Percentiles rank a stretch among this genome's conserved stretches.
Evolutionary conservation across 257 asterid species (phyloP).

Genomic region (Solanum dulcamara): DNA sequence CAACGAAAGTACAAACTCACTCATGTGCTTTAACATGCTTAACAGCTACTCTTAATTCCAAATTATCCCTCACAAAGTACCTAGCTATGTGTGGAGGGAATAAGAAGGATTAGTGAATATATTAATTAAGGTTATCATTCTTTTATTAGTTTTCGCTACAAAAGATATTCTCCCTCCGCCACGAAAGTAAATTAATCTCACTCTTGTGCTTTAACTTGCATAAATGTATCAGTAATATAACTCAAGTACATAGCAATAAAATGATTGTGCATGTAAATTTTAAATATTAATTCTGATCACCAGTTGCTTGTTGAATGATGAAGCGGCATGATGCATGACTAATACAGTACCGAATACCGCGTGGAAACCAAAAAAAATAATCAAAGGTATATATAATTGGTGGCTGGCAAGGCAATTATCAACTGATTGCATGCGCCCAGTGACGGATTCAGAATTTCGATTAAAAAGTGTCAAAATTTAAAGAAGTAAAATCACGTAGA

Average conservation of each 20-base stretch:
- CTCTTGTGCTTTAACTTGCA: too few species aligned
- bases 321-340: neutral
- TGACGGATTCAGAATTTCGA: too few species aligned
- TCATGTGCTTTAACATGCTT: constrained; percentile 15
- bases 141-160: neutral
- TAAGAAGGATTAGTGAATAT: neutral
- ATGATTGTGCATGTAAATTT: neutral
- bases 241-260: neutral
- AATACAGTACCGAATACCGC: too few species aligned
- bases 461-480: too few species aligned
- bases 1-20: neutral
- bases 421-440: neutral
- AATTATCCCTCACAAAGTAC: neutral
- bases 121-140: neutral
- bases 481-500: too few species aligned
- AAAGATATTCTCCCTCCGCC: neutral
- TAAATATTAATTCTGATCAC: neutral
- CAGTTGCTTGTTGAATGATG: neutral
- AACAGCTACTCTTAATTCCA: constrained; percentile 2
- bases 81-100: neutral
- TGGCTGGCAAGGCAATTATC: neutral
- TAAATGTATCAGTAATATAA: neutral
- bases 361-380: too few species aligned
- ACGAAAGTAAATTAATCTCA: too few species aligned
- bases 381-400: too few species aligned